Base-by-base conservation (phyloP, 768 basidiomycete species). In the Lactifluus piperatus region DNA sequence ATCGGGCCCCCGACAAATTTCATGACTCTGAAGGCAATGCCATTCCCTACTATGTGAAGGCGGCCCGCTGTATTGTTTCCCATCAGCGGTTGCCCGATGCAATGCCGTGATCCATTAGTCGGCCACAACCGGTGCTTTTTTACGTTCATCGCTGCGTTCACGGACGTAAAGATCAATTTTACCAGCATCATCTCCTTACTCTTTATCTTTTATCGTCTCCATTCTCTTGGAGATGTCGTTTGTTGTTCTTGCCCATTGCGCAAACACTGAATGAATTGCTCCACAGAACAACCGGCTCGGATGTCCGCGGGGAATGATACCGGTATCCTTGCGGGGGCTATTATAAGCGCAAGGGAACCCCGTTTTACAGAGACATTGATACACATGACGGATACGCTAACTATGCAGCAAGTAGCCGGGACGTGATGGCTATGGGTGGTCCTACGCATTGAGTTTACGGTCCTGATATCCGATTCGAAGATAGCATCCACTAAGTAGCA, bases 91-190 rank as follows among this genome's bases (percentile, higher is more conserved):
- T 14, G 18, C 30, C 41, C 27, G 58, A 54, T 54, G 58, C 18
- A 47, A 13, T 26, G 44, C 52, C 52, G 9, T 48, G 58, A 45
- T 55, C 53, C 53, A 44, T 55, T 34, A 37, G 47, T 43, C 32
- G 49, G 47, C 58, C 46, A 24, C 58, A 48, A 34, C 46, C 37
- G 36, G 41, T 49, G 32, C 24, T 45, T 5, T 50, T 60, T 73
- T 65, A 77, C 56, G 70, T 70, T 62, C 75, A 18, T 16, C 26
- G 34, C 20, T 22, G 39, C 26, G 41, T 48, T 50, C 26, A 14
- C 53, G 24, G 48, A 60, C 58, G 58, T 60, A 60, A 60, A 50
- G 34, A n/a, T 29, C 37, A 37, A 26, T 20, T 50, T 13, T 24
- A 22, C 34, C 14, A 29, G 29, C 34, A 36, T 11, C 26, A 32